These are phyloP conservation scores for Suillus subaureus DNA, from an alignment of 768 basidiomycete genomes.

Conservation along the genomic window DNA sequence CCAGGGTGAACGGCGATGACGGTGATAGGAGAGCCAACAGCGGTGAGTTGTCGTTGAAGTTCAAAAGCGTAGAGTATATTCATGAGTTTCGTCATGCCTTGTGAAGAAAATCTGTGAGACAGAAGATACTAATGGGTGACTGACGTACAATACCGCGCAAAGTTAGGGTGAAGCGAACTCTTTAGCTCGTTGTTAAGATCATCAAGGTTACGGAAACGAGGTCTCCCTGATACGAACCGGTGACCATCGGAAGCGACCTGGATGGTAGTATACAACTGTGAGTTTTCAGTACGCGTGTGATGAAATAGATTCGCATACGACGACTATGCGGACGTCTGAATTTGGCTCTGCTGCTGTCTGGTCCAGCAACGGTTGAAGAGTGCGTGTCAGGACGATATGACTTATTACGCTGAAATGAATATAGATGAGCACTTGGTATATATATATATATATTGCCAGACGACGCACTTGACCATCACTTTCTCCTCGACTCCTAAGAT, in stretches of 20 bases:
- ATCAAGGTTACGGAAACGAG: conserved; percentile 33
- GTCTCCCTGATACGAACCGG: conserved; percentile 19
- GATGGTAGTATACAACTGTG: not conserved
- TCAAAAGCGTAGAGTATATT: conserved; percentile 50
- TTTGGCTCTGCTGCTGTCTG: conserved; percentile 47
- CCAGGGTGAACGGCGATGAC: conserved; percentile 35
- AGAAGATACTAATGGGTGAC: not conserved
- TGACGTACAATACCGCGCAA: conserved; percentile 37
- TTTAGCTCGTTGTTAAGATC: conserved; percentile 41
- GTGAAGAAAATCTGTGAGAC: not conserved
- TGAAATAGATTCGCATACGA: conserved; percentile 38
- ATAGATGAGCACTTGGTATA: not conserved
- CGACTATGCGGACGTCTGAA: conserved; percentile 63
- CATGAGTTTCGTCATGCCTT: conserved; percentile 57
- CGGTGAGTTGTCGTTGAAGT: conserved; percentile 50
- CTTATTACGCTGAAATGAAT: conserved; percentile 45
- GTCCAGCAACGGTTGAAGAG: conserved; percentile 53
- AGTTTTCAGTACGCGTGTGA: not conserved
- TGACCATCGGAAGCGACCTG: conserved; percentile 39
- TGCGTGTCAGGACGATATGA: conserved; percentile 56
- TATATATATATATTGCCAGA: not conserved
- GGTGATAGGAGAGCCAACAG: conserved; percentile 29
- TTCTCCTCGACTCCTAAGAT: conserved; percentile 40
- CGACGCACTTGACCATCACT: conserved; percentile 48
- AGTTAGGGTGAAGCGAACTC: conserved; percentile 13